These are phyloP conservation scores for Oropetium thomaeum DNA, from an alignment of 176 grass and related monocot genomes.

Conservation along the genomic window DNA sequence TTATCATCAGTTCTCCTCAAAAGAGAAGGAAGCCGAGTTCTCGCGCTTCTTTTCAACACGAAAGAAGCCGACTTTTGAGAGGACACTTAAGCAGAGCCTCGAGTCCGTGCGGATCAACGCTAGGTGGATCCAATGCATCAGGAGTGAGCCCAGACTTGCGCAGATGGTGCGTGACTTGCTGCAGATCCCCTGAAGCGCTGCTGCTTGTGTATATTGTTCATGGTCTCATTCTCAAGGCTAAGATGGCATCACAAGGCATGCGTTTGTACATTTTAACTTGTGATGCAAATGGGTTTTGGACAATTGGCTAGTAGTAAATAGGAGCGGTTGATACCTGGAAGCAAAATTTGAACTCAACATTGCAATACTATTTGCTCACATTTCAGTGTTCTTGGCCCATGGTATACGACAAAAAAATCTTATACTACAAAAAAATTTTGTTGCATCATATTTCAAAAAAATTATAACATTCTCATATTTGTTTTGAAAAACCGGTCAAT, in stretches of 20 bases:
- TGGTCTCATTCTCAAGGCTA: neutral
- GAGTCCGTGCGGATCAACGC: constrained; percentile 57
- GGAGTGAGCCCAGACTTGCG: constrained; percentile 43
- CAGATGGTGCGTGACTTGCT: constrained; percentile 47
- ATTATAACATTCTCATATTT: no score
- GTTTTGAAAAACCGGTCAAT: no score
- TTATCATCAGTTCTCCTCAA: constrained; percentile 60
- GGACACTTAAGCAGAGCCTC: constrained; percentile 66
- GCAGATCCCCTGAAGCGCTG: constrained; percentile 12
- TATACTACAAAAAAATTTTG: neutral
- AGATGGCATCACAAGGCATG: neutral
- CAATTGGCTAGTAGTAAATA: neutral
- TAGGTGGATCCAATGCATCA: constrained; percentile 63
- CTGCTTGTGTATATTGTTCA: neutral
- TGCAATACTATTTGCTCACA: neutral
- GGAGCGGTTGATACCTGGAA: neutral
- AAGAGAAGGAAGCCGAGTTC: constrained; percentile 61
- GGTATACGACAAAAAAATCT: neutral
- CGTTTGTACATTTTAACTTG: constrained; percentile 4
- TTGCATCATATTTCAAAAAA: no score
- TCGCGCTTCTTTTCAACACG: constrained; percentile 59
- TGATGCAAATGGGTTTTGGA: neutral
- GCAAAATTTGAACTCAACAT: neutral
- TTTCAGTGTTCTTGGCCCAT: neutral
- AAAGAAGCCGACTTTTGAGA: constrained; percentile 49